Base-by-base conservation (phyloP, 2,329 filamentous ascomycete species). In the Ophiosphaerella narmari region DNA sequence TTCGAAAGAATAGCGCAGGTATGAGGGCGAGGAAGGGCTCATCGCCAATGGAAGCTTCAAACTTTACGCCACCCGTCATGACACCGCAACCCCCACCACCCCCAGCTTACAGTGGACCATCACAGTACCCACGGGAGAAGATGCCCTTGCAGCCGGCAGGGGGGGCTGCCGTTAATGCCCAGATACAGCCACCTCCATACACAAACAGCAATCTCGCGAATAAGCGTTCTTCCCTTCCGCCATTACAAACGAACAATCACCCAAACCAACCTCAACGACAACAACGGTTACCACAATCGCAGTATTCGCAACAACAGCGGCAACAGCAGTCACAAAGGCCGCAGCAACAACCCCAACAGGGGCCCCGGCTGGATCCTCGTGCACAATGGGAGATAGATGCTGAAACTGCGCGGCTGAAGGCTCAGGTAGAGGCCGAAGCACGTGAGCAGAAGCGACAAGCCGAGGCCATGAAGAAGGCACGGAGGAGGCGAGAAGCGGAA, bases 401-500 rank as follows among this genome's bases (percentile, higher is more conserved):
- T 50, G 78, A 82, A 60, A 80, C 77, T 9, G 76, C 73, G 43
- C 77, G 75, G 1, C 64, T 80, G 11, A 75, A 74, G 52, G 73
- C 73, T 2, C 71, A 76, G 55, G 74, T 76, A 9, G 68, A 75
- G 36, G 71, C 71, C 7, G 78, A 79, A 65, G 74, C 73, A 14
- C 66, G 70, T 45, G 75, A 69, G 60, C 78, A 78, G 66, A 81
- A 80, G 65, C 79, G 78, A 14, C 59, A 66, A 35, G 65, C 59
- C 11, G 69, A 71, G 23, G 54, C 62, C 3, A 78, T 53, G 77
- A 79, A 82, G 38, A 77, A 77, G 9, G 83, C 88, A 59, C 80
- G 80, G 5, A 79, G 82, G 53, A 79, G 74, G 55, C 78, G 79
- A 9, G 85, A 88, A 42, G 83, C 84, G 59, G 77, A 79, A 48